Base-by-base conservation (phyloP, 805 yeast species). In the Barnettozyma californica region DNA sequence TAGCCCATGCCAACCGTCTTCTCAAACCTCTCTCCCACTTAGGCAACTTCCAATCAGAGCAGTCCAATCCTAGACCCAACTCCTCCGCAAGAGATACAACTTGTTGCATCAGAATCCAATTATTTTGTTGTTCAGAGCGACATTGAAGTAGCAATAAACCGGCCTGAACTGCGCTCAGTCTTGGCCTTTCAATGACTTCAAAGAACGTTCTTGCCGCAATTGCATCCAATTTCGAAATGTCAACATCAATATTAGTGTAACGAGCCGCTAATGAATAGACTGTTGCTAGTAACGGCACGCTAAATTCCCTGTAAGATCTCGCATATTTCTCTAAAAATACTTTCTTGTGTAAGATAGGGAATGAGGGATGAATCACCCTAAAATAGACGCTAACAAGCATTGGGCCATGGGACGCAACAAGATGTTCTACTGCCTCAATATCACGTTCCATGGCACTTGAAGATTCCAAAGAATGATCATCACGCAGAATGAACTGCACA, bases 1-100 rank as follows among this genome's bases (percentile, higher is more conserved):
- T 94, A 0, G 97, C 97, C 98, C 99, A 92, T 1, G 97, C 96
- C 43, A 92, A 68, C 50, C 98, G 73, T 57, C 88, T 78, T 45
- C 99, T 74, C 43, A 92, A 68, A 6, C 95, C 95, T 44, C 95
- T 74, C 62, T 92, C 99, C 98, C 98, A 94, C 57, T 84, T 83
- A 0, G 98, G 98, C 33, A 92, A 68, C 59, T 86, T 83, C 99
- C 99, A 92, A 54, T 77, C 78, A 49, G 84, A 81, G 59, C 97
- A 91, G 61, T 91, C 92, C n/a, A 88, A 72, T 0, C 96, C 96
- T 10, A 92, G 70, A 0, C 98, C 97, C 16, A 92, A 70, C 56
- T 92, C 96, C 65, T 92, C 97, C 0, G 97, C 83, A 18, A 91
- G 67, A 0, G 95, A 85, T 6, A 88, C 91, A 20, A 92, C 87